Conservation (phyloP, 805 yeast species). For the Saturnispora ahearnii region DNA sequence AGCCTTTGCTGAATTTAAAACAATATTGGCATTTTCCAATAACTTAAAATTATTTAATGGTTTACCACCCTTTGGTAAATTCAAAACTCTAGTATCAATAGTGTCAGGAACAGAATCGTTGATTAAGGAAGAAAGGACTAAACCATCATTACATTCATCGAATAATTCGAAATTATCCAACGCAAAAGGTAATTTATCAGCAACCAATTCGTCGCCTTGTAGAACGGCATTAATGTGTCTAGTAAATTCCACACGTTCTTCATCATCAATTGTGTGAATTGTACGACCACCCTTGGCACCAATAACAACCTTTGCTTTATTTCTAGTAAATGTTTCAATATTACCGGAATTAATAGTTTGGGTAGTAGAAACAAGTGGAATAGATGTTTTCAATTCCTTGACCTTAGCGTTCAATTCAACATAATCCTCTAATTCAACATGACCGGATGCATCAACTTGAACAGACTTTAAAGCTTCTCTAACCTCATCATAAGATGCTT, state of each 20-base stretch:
- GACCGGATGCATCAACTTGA: conserved; percentile 92
- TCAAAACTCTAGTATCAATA: conserved; percentile 93
- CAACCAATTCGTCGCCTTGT: conserved; percentile 81
- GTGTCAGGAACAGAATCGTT: conserved; percentile 98
- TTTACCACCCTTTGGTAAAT: conserved; percentile 75
- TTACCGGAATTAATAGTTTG: background rate
- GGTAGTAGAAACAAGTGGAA: conserved; percentile 5
- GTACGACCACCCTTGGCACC: conserved; percentile 77
- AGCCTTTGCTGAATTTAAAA: conserved; percentile 96
- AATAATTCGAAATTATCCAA: conserved; percentile 91
- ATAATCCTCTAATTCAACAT: conserved; percentile 91
- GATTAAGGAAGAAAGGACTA: conserved; percentile 84
- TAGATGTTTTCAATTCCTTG: conserved; percentile 38
- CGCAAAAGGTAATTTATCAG: conserved; percentile 80
- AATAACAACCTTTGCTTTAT: conserved; percentile 64
- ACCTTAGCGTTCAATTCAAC: conserved; percentile 77
- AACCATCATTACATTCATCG: conserved; percentile 94
- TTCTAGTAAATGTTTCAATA: conserved; percentile 32
- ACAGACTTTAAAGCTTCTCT: conserved; percentile 89
- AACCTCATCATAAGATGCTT: conserved; percentile 81
- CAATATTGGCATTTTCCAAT: conserved; percentile 95
- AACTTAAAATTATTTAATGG: conserved; percentile 86
- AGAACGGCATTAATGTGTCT: conserved; percentile 90
- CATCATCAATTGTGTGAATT: conserved; percentile 93
- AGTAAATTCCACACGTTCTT: conserved; percentile 92